Evolutionary conservation across 805 yeast species (phyloP).

Genomic region (Metschnikowia borealis): DNA sequence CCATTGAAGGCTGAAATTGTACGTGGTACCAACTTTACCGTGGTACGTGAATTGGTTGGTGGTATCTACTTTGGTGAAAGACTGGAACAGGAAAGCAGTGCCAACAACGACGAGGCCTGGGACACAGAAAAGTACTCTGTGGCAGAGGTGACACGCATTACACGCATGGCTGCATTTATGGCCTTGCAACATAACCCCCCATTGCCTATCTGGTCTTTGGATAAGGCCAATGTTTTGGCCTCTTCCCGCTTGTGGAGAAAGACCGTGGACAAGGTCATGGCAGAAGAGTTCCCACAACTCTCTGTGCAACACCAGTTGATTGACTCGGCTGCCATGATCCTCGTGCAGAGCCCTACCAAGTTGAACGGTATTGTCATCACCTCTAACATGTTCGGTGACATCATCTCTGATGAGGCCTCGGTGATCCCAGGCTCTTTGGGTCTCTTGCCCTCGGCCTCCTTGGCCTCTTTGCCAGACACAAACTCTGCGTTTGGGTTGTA

Average conservation of each 20-base stretch:
- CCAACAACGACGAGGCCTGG: constrained; percentile 67
- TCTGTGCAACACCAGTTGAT: constrained; percentile 89
- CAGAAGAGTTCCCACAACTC: constrained; percentile 86
- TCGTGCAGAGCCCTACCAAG: constrained; percentile 85
- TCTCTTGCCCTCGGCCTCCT: constrained; percentile 90
- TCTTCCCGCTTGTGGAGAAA: constrained; percentile 95
- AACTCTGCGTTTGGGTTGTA: constrained; percentile 93
- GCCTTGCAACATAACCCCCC: constrained; percentile 95
- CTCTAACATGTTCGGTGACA: constrained; percentile 97
- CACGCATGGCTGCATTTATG: constrained; percentile 97
- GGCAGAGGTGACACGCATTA: constrained; percentile 89
- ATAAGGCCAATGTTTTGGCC: constrained; percentile 96
- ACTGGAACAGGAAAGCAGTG: constrained; percentile 79
- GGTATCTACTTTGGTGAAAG: constrained; percentile 98
- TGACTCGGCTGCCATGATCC: constrained; percentile 98
- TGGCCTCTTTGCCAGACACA: constrained; percentile 94
- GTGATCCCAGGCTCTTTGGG: constrained; percentile 98
- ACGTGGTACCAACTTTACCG: constrained; percentile 85
- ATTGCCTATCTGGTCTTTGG: constrained; percentile 90
- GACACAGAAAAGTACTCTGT: constrained; percentile 93
- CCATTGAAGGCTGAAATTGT: constrained; percentile 85
- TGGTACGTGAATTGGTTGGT: constrained; percentile 95
- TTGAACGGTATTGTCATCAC: constrained; percentile 92
- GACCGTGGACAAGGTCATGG: constrained; percentile 81
- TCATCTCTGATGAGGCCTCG: constrained; percentile 95